phyloP scores from a whole-genome alignment of 768 basidiomycete species.

The Pleurotus tuber-regium region DNA sequence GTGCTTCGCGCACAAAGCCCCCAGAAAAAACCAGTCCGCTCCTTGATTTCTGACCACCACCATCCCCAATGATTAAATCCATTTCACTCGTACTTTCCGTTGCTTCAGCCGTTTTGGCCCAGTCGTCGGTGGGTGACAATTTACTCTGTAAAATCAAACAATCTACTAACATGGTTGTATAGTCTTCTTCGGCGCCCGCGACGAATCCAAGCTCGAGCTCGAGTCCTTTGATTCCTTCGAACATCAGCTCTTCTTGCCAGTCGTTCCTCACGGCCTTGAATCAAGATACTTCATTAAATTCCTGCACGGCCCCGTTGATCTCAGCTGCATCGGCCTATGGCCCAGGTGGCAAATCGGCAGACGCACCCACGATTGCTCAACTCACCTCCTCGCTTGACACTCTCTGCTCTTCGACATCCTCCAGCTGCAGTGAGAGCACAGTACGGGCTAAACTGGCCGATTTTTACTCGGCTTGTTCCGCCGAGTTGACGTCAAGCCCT shows the following conservation, averaged over 20 bases:
- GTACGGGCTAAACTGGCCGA: conserved; percentile 60
- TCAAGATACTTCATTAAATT: conserved; percentile 47
- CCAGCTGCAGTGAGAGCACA: conserved; percentile 53
- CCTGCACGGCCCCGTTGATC: conserved; percentile 65
- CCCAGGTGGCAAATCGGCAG: conserved; percentile 41
- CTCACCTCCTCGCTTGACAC: conserved; percentile 50
- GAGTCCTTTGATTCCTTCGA: conserved; percentile 64
- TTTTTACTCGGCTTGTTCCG: conserved; percentile 70
- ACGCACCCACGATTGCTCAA: conserved; percentile 35
- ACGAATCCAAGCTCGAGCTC: conserved; percentile 25
- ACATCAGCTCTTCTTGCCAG: conserved; percentile 53
- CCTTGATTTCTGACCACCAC: conserved; percentile 30
- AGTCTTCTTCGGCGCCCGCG: conserved; percentile 20
- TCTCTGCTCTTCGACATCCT: conserved; percentile 50
- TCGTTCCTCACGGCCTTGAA: conserved; percentile 65
- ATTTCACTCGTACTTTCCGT: conserved; percentile 51
- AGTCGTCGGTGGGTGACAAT: conserved; percentile 37
- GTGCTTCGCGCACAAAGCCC: conserved; percentile 15
- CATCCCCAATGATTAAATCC: conserved; percentile 46
- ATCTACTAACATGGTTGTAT: conserved; percentile 12
- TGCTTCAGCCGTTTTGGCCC: conserved; percentile 49
- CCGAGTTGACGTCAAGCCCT: conserved; percentile 59
- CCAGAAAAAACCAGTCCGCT: conserved; percentile 46
- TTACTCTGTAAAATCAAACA: background rate
- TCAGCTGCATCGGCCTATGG: conserved; percentile 54